Conservation (phyloP, 2,329 filamentous ascomycete species). For the Eutypa lata region DNA sequence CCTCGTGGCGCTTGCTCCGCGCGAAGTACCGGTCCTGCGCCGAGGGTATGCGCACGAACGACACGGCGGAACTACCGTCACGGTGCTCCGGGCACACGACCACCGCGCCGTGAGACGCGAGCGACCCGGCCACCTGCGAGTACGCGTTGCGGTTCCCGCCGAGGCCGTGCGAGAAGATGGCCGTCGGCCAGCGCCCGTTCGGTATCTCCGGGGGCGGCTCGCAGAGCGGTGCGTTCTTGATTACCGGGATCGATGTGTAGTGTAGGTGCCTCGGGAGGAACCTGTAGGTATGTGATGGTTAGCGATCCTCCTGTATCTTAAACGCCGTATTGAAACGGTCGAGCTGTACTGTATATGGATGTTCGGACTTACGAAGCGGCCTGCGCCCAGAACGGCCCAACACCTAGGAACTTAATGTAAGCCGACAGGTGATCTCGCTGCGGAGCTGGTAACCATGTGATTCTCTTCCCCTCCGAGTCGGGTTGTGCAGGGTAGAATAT, state of each 20-base stretch:
- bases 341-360: no score
- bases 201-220: constrained; percentile 33
- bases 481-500: constrained; percentile 73
- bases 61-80: constrained; percentile 75
- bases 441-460: constrained; percentile 75
- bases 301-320: no score
- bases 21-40: constrained; percentile 37
- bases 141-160: constrained; percentile 81
- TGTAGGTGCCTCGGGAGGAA: constrained; percentile 69
- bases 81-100: constrained; percentile 81
- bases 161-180: constrained; percentile 83
- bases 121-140: constrained; percentile 74
- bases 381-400: constrained; percentile 54
- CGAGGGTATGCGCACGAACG: constrained; percentile 63
- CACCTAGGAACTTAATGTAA: constrained; percentile 73
- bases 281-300: constrained; percentile 33
- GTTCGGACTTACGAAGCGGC: constrained; percentile 62
- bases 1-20: constrained; percentile 29
- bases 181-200: constrained; percentile 68
- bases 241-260: constrained; percentile 69
- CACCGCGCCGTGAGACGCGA: constrained; percentile 78
- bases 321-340: no score
- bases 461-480: constrained; percentile 52
- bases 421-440: constrained; percentile 72
- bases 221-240: constrained; percentile 67